Conservation (phyloP, 495 filamentous ascomycete species). For the Neurospora sp. region DNA sequence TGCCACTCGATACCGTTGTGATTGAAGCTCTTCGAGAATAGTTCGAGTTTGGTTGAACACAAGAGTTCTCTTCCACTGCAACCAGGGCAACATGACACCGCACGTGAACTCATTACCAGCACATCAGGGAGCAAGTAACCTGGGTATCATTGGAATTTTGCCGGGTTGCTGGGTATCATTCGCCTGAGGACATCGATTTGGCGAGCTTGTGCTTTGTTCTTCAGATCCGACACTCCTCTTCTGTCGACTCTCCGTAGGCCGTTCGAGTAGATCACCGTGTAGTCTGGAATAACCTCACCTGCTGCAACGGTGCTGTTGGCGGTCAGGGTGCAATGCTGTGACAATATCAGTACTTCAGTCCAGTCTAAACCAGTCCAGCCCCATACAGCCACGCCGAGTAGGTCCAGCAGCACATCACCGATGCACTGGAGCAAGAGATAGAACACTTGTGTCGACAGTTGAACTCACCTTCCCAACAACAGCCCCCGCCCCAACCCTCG, state of each 20-base stretch:
- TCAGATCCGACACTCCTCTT: conserved; percentile 43
- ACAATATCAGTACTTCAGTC: conserved; percentile 7
- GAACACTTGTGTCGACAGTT: not conserved
- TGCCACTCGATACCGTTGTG: not conserved
- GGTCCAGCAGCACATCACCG: not conserved
- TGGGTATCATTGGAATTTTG: conserved; percentile 41
- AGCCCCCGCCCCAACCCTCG: conserved; percentile 48
- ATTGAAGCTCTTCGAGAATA: not conserved
- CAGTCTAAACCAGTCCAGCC: not conserved
- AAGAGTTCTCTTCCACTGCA: not conserved
- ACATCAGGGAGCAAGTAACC: not conserved
- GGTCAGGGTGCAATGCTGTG: conserved; percentile 47
- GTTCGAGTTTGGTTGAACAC: not conserved
- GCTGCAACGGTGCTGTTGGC: conserved; percentile 40
- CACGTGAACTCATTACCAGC: not conserved
- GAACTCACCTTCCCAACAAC: conserved; percentile 53
- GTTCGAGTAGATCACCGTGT: conserved; percentile 55
- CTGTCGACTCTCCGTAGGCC: conserved; percentile 46
- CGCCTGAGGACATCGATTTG: conserved; percentile 54
- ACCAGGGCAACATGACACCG: not conserved
- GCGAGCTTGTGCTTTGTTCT: conserved; percentile 44
- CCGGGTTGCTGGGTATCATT: conserved; percentile 52
- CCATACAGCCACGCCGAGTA: not conserved
- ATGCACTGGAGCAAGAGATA: not conserved
- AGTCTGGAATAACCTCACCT: conserved; percentile 49